Conservation (phyloP, 257 asterid species). For the Eustoma russellianum region DNA sequence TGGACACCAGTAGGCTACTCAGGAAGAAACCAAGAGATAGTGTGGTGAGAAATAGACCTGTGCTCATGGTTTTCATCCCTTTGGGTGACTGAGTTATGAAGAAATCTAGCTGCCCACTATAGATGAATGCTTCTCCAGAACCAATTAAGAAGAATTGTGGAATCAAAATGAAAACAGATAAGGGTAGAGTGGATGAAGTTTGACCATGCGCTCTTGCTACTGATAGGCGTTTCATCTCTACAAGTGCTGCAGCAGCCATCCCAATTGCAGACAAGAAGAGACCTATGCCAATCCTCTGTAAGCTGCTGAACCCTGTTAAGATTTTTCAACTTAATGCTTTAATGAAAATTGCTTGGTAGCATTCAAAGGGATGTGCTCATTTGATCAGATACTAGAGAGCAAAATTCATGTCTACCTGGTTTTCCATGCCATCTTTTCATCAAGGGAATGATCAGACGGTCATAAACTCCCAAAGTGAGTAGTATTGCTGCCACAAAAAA, state of each 20-base stretch:
- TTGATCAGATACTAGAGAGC: no score
- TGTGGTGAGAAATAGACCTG: conserved; percentile 30
- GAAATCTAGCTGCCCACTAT: conserved; percentile 36
- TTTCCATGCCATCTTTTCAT: conserved; percentile 21
- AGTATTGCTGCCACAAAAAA: conserved; percentile 34
- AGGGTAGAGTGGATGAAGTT: conserved; percentile 10
- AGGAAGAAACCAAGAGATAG: conserved; percentile 28
- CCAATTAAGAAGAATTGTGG: conserved; percentile 42
- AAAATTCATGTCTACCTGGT: conserved; percentile 20
- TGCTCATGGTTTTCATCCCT: conserved; percentile 43
- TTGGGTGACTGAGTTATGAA: conserved; percentile 39
- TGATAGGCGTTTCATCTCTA: conserved; percentile 25
- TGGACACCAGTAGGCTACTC: conserved; percentile 26
- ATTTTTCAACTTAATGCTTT: background rate
- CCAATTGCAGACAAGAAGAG: conserved; percentile 27
- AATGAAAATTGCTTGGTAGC: background rate
- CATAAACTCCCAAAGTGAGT: conserved; percentile 27
- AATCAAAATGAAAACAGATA: conserved; percentile 27
- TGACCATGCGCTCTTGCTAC: conserved; percentile 8
- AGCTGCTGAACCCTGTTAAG: conserved; percentile 24
- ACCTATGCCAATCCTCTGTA: conserved; percentile 35
- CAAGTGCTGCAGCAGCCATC: conserved; percentile 33
- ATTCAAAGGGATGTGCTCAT: no score
- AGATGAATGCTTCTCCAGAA: conserved; percentile 31
- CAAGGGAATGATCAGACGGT: conserved; percentile 22